Base-by-base conservation (phyloP, 202 grass and related monocot species). In the Alloteropsis angusta region DNA sequence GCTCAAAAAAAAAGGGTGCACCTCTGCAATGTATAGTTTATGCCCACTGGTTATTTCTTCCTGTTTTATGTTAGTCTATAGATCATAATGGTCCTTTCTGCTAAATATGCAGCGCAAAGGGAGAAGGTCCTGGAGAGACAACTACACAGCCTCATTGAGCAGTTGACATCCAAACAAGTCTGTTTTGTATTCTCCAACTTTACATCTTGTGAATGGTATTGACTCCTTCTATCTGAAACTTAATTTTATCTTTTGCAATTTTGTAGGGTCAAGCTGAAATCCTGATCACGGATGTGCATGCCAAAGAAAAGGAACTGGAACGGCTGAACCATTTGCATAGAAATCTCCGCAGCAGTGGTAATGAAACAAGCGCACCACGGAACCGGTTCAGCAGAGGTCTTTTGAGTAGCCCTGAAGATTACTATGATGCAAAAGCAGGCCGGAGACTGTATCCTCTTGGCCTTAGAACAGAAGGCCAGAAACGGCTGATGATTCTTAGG, bases 51-150 rank as follows among this genome's bases (percentile, higher is more conserved):
- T 48, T 56, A 46, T 25, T 42, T 61, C 16, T 66, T 38, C 12
- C 7, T 17, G 46, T 64, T 56, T 58, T 25, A 65, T n/a, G 4
- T 60, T 49, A n/a, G 11, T 37, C 34, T 77, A 3, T 23, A 16
- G 39, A 71, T 65, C 17, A 43, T 3, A 57, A 41, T 48, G 12
- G 18, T 61, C 19, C 14, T 57, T 67, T 87, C 53, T 91, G 19
- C 72, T 79, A 71, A 50, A 72, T 71, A 61, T 86, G 70, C 87
- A 98, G 95, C 83, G 69, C 95, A 98, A 68, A 88, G 95, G 71
- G 95, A 98, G 83, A 98, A 98, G 78, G 44, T 87, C 48, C 69
- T 94, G 71, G 95, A 98, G 85, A 98, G 90, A 77, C 95, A 92
- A 59, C 64, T 98, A 34, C 95, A 90, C 77, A 87, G 89, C 87